phyloP scores from a whole-genome alignment of 2,329 filamentous ascomycete genomes.

The Rutstroemia sp. region DNA sequence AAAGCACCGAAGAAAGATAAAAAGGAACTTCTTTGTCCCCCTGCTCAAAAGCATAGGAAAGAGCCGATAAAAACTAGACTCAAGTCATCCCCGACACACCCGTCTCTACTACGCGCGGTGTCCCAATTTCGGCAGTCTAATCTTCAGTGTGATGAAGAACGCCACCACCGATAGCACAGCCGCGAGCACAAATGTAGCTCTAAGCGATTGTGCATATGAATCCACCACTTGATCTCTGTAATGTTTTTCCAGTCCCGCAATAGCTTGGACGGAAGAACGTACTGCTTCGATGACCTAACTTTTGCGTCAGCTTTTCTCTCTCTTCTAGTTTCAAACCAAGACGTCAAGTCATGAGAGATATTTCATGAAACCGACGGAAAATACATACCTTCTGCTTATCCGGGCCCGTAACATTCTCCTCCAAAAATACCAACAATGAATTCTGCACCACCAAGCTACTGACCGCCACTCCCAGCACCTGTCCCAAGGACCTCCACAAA shows the following conservation, averaged over 20 bases:
- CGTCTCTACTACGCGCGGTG: constrained; percentile 32
- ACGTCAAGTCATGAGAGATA: neutral
- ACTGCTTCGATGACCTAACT: constrained; percentile 42
- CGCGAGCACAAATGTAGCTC: constrained; percentile 37
- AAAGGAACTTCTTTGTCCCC: too few species aligned
- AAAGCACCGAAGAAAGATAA: too few species aligned
- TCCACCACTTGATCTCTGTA: constrained; percentile 47
- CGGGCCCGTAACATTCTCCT: constrained; percentile 48
- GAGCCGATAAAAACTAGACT: neutral
- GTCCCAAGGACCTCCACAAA: constrained; percentile 64
- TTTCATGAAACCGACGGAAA: neutral
- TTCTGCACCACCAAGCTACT: constrained; percentile 71
- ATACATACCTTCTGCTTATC: constrained; percentile 40
- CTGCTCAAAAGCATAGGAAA: too few species aligned
- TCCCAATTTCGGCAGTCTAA: constrained; percentile 48
- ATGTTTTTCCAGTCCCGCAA: constrained; percentile 36
- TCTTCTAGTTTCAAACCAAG: too few species aligned
- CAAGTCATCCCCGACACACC: neutral
- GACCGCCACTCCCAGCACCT: constrained; percentile 64
- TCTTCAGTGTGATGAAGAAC: constrained; percentile 40
- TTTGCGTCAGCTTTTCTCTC: constrained; percentile 1
- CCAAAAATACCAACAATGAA: constrained; percentile 52
- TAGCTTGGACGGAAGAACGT: constrained; percentile 47
- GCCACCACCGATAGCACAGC: constrained; percentile 41
- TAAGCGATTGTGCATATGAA: constrained; percentile 46